Evolutionary conservation across 805 yeast genomes (phyloP).

Genomic region (Candida railenensis): DNA sequence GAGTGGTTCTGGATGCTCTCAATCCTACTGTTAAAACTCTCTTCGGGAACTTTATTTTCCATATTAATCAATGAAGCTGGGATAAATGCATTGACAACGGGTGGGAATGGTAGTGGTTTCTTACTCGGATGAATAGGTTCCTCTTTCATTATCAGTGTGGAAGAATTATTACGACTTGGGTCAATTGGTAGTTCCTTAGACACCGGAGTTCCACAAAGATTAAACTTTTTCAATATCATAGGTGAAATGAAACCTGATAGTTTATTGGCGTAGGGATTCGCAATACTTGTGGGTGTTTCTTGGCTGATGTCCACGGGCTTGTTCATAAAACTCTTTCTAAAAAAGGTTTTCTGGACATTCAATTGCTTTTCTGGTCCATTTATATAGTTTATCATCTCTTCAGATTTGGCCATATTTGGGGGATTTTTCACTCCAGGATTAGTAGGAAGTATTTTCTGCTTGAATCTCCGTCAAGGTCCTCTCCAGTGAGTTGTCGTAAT

Average conservation of each 20-base stretch:
- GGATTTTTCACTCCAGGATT: background rate
- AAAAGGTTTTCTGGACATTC: background rate
- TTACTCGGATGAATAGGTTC: background rate
- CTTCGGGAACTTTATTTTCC: background rate
- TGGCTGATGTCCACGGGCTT: background rate
- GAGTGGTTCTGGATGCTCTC: background rate
- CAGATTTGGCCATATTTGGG: background rate
- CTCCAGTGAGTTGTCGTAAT: slow-evolving; percentile 1
- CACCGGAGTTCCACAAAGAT: background rate
- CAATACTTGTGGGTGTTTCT: background rate
- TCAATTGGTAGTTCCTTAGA: background rate
- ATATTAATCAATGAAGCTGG: slow-evolving; percentile 1
- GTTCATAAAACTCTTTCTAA: slow-evolving; percentile 2
- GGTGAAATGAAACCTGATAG: slow-evolving; percentile 5
- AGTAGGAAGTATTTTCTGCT: background rate
- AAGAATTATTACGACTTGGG: background rate
- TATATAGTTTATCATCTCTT: background rate
- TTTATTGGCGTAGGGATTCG: background rate
- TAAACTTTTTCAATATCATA: slow-evolving; percentile 4
- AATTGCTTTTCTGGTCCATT: background rate
- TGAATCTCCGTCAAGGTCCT: background rate
- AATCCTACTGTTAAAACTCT: background rate
- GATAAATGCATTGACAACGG: background rate
- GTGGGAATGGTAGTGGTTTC: slow-evolving; percentile 2
- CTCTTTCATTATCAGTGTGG: background rate